Evolutionary conservation across 495 filamentous ascomycete genomes (phyloP), one percentile per base, ranked within the genome.

Genomic region (Jackrogersella minutella): DNA sequence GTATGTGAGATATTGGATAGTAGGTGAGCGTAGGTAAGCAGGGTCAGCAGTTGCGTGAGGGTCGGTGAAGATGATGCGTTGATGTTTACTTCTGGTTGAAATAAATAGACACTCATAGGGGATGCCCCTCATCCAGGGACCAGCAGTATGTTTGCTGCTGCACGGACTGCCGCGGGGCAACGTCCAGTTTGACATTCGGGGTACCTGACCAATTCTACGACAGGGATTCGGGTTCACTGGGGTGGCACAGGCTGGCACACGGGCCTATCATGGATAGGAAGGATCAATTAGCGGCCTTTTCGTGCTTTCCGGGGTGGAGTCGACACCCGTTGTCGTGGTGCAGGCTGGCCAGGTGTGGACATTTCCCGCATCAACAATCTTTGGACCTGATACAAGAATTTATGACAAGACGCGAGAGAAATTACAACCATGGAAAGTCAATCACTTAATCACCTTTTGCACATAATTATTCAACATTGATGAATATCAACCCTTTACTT

Each of bases 291-390:
- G 59, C 16, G 59, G 8, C n/a, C 17, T 14, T 21, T 54, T 67
- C 56, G 58, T 62, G 59, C 41, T 31, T 26, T 43, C 31, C 51
- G 33, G 24, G 19, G 39, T 54, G 64, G 36, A 33, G 43, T 36
- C 37, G 28, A 40, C 53, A 52, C 66, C 56, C 50, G 66, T 69
- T 69, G 66, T 69, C 61, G 28, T 69, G 66, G 66, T 67, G 64
- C 64, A 67, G 64, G 21, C 14, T 13, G 30, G 26, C 7, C 3
- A 3, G 7, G 26, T 10, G 30, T 56, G 44, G 36, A 60, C 56
- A 64, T 69, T 63, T 69, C 66, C 66, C 50, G 59, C 66, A 69
- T 69, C 66, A 69, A 69, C 66, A 69, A 54, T 28, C 30, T 52
- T 47, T n/a, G 56, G 14, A 19, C 22, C n/a, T 26, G 46, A 19